A percentile compares a stretch with the other conserved stretches of the same genome.
Evolutionary conservation across 306 rosid genomes (phyloP).

Genomic region (Quercus mongolica): DNA sequence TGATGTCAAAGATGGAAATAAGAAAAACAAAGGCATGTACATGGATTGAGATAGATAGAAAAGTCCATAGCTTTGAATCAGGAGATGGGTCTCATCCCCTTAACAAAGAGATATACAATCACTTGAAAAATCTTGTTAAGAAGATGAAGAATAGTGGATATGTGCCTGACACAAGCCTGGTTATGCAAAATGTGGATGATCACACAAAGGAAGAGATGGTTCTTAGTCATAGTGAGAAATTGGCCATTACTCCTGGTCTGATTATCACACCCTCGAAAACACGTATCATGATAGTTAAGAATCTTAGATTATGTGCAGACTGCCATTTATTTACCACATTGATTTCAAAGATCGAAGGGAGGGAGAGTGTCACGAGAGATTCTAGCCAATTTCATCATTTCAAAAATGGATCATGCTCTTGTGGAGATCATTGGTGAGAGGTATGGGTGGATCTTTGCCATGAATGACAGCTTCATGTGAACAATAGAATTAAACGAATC

Average conservation of each 20-base stretch:
- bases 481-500: background rate
- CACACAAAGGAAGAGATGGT: constrained; percentile 17
- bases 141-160: constrained; percentile 20
- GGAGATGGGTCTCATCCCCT: constrained; percentile 27
- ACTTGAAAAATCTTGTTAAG: constrained; percentile 2
- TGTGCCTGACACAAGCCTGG: constrained; percentile 28
- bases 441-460: background rate
- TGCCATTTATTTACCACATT: constrained; percentile 6
- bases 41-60: constrained; percentile 29
- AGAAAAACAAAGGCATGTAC: constrained; percentile 27
- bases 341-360: constrained; percentile 25
- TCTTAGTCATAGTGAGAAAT: constrained; percentile 24
- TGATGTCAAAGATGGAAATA: constrained; percentile 18
- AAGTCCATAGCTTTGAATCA: constrained; percentile 24
- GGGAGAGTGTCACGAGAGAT: constrained; percentile 26
- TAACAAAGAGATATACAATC: constrained; percentile 14
- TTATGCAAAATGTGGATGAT: constrained; percentile 24
- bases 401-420: constrained; percentile 24
- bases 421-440: constrained; percentile 24
- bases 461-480: background rate
- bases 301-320: constrained; percentile 17
- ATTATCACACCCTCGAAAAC: constrained; percentile 6
- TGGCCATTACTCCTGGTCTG: constrained; percentile 19
- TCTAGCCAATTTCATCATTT: constrained; percentile 25
- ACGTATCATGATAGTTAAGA: constrained; percentile 20